Percentiles rank a stretch among this genome's conserved stretches.
These are phyloP conservation scores for Trebouxia sp. DNA, from an alignment of 139 green algal genomes.

Conservation along the genomic window DNA sequence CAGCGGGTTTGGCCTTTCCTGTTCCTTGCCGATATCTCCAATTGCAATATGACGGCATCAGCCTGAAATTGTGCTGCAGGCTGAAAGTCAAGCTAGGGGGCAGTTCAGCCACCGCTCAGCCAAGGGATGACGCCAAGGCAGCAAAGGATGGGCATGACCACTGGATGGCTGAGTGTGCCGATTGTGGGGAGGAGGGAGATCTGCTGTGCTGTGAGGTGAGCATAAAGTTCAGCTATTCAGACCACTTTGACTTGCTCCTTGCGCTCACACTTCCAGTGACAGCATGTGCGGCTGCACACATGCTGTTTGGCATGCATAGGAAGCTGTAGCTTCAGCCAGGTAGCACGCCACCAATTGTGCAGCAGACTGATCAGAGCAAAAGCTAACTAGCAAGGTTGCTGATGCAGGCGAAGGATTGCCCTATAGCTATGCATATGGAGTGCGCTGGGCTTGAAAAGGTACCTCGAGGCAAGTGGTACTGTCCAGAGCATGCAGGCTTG, in stretches of 20 bases:
- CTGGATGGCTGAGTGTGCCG: slow-evolving; percentile 22
- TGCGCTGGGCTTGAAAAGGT: slow-evolving; percentile 22
- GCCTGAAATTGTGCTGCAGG: not conserved
- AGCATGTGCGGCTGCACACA: not conserved
- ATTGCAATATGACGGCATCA: not conserved
- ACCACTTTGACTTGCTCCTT: not conserved
- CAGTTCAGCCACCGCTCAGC: not conserved
- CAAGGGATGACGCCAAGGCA: not conserved
- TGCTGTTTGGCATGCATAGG: not conserved
- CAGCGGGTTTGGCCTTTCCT: no score
- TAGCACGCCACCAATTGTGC: no score
- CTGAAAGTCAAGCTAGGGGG: not conserved
- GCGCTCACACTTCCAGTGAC: not conserved
- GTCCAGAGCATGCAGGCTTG: not conserved
- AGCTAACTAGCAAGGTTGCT: not conserved
- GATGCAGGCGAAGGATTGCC: slow-evolving; percentile 20
- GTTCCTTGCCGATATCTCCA: not conserved
- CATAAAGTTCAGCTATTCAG: not conserved
- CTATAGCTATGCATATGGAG: slow-evolving; percentile 13
- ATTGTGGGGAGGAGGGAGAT: not conserved
- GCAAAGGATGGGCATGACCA: not conserved
- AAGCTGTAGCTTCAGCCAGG: not conserved
- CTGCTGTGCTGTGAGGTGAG: slow-evolving; percentile 23
- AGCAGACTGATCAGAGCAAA: no score
- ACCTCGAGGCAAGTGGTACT: slow-evolving; percentile 25